Conservation (phyloP, 1,284 basidiomycete species). For the Ustilago nuda region DNA sequence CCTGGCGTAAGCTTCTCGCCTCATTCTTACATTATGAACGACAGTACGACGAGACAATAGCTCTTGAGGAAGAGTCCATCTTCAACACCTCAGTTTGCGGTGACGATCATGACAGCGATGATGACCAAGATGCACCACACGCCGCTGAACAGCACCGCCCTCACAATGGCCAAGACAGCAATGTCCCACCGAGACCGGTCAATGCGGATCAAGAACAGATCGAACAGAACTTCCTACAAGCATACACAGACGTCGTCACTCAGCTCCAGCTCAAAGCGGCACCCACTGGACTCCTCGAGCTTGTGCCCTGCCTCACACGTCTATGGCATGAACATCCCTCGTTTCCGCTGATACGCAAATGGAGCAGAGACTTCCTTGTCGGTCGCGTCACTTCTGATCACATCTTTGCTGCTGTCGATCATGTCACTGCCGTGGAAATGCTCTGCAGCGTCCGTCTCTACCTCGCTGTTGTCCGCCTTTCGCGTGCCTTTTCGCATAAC, state of each 20-base stretch:
- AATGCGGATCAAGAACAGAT: conserved; percentile 23
- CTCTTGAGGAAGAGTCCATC: conserved; percentile 34
- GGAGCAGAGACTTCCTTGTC: conserved; percentile 49
- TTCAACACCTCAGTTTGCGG: conserved; percentile 18
- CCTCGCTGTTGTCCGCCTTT: conserved; percentile 52
- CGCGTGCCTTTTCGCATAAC: conserved; percentile 42
- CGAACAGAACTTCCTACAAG: conserved; percentile 30
- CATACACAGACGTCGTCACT: conserved; percentile 42
- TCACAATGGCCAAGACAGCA: background rate
- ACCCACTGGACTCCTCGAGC: conserved; percentile 48
- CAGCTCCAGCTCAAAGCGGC: conserved; percentile 35
- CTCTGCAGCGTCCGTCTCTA: conserved; percentile 58
- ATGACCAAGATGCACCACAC: conserved; percentile 1
- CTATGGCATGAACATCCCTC: conserved; percentile 31
- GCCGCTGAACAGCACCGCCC: background rate
- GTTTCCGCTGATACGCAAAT: conserved; percentile 43
- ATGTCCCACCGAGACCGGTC: background rate
- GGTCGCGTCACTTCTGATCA: conserved; percentile 36
- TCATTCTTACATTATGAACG: conserved; percentile 33
- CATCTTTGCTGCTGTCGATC: conserved; percentile 46
- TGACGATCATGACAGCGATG: conserved; percentile 8
- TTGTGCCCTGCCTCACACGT: conserved; percentile 31
- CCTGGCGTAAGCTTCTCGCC: conserved; percentile 55
- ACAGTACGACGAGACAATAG: conserved; percentile 41
- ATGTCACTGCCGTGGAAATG: conserved; percentile 49